Base-by-base conservation (phyloP, 305 asterid genomes). In the Solanum chacoense region DNA sequence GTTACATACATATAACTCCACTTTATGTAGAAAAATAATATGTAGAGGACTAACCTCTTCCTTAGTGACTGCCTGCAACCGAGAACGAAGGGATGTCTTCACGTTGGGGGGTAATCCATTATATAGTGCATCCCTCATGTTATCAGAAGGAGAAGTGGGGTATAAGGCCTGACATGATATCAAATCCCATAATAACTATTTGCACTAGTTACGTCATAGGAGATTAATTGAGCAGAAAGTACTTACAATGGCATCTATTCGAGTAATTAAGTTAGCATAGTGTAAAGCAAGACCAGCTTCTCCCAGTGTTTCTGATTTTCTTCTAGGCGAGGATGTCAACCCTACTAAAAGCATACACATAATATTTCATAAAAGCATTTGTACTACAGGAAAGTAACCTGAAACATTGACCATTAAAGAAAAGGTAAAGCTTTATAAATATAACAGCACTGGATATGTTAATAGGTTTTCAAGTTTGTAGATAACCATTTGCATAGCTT, bases 261-360 rank as follows among this genome's bases (percentile, higher is more conserved):
- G 98, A 89, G 95, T 94, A 89, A 97, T 92, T 91, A 97, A 90
- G 95, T 94, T 96, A 85, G 99, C 99, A 90, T 97, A 97, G 91
- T 96, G 99, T 87, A 97, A 91, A 89, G 99, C 98, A 89, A 97
- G 98, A 90, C 99, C 97, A 40, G 98, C 98, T 79, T 34, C 95
- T 65, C 99, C 99, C 26, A 97, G 93, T 90, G 97, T 93, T 91
- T 97, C 98, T 84, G 95, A 91, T 91, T 93, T 94, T 79, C 85
- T 92, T 59, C 88, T 81, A 38, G 94, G 88, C 80, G 88, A 87
- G 42, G 94, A 91, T 8, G 90, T 88, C 75, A 89, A 90, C 29
- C 95, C 98, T 95, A 96, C 87, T 75, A 22, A 35, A 35, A 34
- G 11, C 18, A 9, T 76, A 22, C 26, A 34, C 50, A 34, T 32